Evolutionary conservation across 306 rosid species (phyloP).

Genomic region (Corylus heterophylla): DNA sequence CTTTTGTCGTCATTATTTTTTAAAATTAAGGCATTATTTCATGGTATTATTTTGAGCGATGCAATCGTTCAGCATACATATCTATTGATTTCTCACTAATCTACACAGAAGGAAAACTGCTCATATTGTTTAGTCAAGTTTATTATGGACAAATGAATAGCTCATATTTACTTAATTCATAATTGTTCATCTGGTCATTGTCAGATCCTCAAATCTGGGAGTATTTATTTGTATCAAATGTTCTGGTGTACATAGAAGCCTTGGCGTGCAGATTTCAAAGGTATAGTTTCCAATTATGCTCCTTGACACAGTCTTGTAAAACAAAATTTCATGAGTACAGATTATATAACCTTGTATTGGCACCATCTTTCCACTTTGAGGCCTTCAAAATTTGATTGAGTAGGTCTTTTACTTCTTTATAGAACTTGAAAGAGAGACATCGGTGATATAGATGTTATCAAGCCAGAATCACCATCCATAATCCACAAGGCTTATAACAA

Average conservation of each 20-base stretch:
- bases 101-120: background rate
- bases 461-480: background rate
- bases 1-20: background rate
- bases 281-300: conserved; percentile 38
- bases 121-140: conserved; percentile 3
- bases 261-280: conserved; percentile 94
- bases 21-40: background rate
- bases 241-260: conserved; percentile 91
- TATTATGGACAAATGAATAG: conserved; percentile 14
- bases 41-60: background rate
- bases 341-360: background rate
- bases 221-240: conserved; percentile 91
- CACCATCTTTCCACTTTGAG: background rate
- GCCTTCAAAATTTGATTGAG: background rate
- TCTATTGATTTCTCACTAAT: background rate
- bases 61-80: background rate
- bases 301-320: conserved; percentile 3
- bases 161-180: conserved; percentile 11
- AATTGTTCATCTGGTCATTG: conserved; percentile 20
- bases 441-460: background rate
- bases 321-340: background rate
- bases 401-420: background rate
- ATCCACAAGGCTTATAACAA: background rate
- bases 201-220: conserved; percentile 80
- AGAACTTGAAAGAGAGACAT: background rate